Base-by-base conservation (phyloP, 192 early-diverging fungal genomes). In the Coemansia sp. region DNA sequence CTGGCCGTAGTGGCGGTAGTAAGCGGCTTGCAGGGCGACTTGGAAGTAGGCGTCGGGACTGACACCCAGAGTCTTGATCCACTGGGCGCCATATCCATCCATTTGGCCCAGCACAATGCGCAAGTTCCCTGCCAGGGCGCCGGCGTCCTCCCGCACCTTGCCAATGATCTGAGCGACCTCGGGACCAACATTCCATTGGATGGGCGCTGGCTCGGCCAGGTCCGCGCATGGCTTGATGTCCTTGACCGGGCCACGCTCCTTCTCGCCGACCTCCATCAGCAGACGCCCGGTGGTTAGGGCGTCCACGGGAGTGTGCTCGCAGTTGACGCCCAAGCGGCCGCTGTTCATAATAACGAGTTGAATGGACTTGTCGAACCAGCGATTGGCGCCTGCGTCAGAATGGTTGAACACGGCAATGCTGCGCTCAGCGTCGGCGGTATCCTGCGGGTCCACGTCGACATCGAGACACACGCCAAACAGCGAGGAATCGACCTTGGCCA, bases 361-460 rank as follows among this genome's bases (percentile, higher is more conserved):
- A 46, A 98, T 83, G 20, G 94, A 81, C 86, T 98, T 98, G 84
- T 98, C 97, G 84, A 95, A 98, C 97, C 97, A 98, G 25, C 97
- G 86, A 77, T 98, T 98, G 49, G 73, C 73, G 2, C 86, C 96
- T 27, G 93, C 82, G 39, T 78, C 67, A 6, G 87, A 91, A 74
- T 97, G 95, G 76, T 91, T 93, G 19, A 93, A 75, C 56, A 94
- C 91, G 31, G 76, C 84, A 46, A 94, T 87, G 5, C 88, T 82
- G 4, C 78, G 54, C 70, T 95, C 91, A 15, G 86, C 63, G 62
- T 94, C 87, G 6, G 65, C 59, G 29, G 80, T 70, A 9, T 85
- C 81, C n/a, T 83, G 72, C 38, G 88, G 82, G 59, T 94, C 91
- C 17, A 70, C 56, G 31, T 79, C 82, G 49, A 87, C 86, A 73